Base-by-base conservation (phyloP, 139 green algal genomes). In the Micractinium conductrix region DNA sequence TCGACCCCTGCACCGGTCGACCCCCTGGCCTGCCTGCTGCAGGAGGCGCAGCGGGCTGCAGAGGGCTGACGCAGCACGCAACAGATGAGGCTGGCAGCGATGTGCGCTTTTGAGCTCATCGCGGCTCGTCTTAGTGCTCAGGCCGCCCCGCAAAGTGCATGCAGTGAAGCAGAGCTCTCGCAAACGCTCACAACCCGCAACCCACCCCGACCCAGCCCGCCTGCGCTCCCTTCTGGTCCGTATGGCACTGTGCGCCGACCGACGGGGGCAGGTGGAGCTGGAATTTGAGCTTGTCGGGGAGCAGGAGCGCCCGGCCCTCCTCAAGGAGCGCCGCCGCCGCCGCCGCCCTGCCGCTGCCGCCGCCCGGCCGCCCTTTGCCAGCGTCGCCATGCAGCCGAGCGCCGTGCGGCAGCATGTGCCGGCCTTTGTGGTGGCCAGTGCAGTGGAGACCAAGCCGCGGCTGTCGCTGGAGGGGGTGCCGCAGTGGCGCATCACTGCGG, bases 401-500 rank as follows among this genome's bases (percentile, higher is more conserved):
- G 33, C 30, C 30, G 38, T 9, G 5, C 42, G 10, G 12, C 42
- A 45, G 63, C 28, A 35, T 8, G 76, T 71, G 43, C 76, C 78
- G 16, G 85, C 82, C 26, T 90, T 85, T 50, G 74, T 71, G 24
- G 78, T 90, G 24, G 86, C 82, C 48, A 82, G 74, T 44, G 81
- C 81, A 35, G 38, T 58, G 28, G 75, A 86, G 60, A 45, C 22
- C 30, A 53, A 42, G 38, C 62, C 78, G 48, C n/a, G n/a, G n/a
- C 62, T 79, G 28, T 44, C 26, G 30, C 44, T 88, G n/a, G 58
- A 45, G 24, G 74, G 76, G 42, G 87, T 87, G 35, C 88, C 90
- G 17, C 43, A 84, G 68, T 97, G 94, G 95, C 87, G 93, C 1
- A 45, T 94, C 2, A 80, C 93, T 12, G 81, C 88, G 0, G 95